Base-by-base conservation (phyloP, 2,329 filamentous ascomycete species). In the Pseudogymnoascus destructans region DNA sequence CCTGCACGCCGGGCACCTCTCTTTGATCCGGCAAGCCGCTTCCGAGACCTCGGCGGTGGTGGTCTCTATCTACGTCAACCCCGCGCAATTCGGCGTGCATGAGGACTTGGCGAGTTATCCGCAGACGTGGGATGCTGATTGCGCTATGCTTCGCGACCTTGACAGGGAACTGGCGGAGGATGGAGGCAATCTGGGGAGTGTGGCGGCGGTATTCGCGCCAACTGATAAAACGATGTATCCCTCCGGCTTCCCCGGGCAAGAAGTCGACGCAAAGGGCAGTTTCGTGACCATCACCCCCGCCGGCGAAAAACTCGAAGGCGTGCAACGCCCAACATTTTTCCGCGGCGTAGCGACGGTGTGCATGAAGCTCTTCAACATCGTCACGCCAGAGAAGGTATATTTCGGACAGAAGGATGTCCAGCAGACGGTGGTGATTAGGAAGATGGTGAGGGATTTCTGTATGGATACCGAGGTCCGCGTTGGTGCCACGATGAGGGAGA, bases 351-450 rank as follows among this genome's bases (percentile, higher is more conserved):
- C 93, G 17, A 98, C 93, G 1, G 86, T 98, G 1, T 96, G 91
- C 74, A 93, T 92, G 81, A 98, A 95, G 73, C 74, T 95, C 11
- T 92, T 95, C 73, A 91, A 91, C 67, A 87, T 90, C 58, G 84
- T 89, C 49, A 78, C 82, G 63, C 86, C 89, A 3, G 85, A 91
- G 59, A 79, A 79, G 46, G 88, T 89, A 4, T 93, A 95, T 73
- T 96, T 98, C 74, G 93, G 93, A 3, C 93, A 97, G 72, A 98
- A 98, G 74, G 93, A 98, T 70, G 83, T 96, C 17, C 93, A 98
- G 75, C 93, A 98, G 73, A 95, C 90, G 0, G 87, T 95, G 15
- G 81, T 98, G 9, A 87, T 98, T 66, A 84, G 82, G 66, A 82
- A 87, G 46, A 84, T 98, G 81, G 87, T 96, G 30, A 79, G 82